These are phyloP conservation scores for Odontarrhena argentea DNA, from an alignment of 345 rosid genomes.

Conservation along the genomic window DNA sequence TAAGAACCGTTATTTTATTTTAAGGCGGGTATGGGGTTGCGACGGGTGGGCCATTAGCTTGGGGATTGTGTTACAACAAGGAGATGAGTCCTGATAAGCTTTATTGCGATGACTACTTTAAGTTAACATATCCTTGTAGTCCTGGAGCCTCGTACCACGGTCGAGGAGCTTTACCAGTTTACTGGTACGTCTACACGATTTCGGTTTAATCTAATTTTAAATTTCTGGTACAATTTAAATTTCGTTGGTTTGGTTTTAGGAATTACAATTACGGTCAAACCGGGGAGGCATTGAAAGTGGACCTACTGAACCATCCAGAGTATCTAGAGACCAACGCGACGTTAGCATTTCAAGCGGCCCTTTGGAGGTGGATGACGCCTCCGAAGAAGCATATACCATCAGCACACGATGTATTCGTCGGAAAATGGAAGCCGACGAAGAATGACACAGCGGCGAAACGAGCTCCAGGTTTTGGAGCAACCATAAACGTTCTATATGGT, in stretches of 20 bases:
- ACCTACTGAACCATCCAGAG: slow-evolving; percentile 70
- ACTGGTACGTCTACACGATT: slow-evolving; percentile 49
- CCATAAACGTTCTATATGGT: slow-evolving; percentile 77
- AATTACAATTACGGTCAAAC: slow-evolving; percentile 84
- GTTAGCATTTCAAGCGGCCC: slow-evolving; percentile 75
- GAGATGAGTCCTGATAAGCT: slow-evolving; percentile 78
- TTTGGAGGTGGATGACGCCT: slow-evolving; percentile 94
- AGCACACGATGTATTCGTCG: slow-evolving; percentile 75
- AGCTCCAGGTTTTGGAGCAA: slow-evolving; percentile 73
- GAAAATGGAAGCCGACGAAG: slow-evolving; percentile 84
- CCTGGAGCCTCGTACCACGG: slow-evolving; percentile 83
- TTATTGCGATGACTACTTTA: slow-evolving; percentile 76
- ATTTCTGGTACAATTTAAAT: neutral
- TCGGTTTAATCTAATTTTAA: neutral
- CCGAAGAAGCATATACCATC: slow-evolving; percentile 71
- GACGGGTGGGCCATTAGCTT: slow-evolving; percentile 84
- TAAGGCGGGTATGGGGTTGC: slow-evolving; percentile 95
- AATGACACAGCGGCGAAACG: slow-evolving; percentile 75
- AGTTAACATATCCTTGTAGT: slow-evolving; percentile 72
- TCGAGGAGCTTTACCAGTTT: slow-evolving; percentile 82
- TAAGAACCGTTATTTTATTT: neutral
- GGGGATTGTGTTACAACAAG: slow-evolving; percentile 92
- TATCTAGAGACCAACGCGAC: slow-evolving; percentile 76
- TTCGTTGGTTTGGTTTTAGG: slow-evolving; percentile 41
- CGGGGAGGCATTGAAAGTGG: slow-evolving; percentile 71